Evolutionary conservation across 805 yeast genomes (phyloP).

Genomic region (Maudiozyma serrabonitensis): DNA sequence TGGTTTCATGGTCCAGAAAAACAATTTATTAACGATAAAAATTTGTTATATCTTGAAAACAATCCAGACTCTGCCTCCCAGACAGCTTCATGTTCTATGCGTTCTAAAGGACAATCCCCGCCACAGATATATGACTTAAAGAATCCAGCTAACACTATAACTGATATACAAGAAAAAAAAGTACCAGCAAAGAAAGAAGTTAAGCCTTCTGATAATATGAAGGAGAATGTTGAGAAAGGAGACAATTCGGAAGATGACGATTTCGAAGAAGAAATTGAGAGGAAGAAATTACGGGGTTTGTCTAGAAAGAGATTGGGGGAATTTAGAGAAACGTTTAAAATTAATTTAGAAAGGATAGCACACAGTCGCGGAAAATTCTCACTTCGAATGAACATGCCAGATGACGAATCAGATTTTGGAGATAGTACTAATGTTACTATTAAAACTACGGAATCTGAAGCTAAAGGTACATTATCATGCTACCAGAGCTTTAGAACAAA

Average conservation of each 20-base stretch:
- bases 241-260: neutral
- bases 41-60: too few relatives aligned
- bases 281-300: neutral
- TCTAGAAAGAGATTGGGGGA: neutral
- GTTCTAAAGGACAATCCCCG: conserved; percentile 1
- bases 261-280: neutral
- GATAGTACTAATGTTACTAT: neutral
- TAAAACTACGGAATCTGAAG: neutral
- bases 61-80: neutral
- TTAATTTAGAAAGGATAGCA: neutral
- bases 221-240: neutral
- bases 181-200: neutral
- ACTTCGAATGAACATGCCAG: neutral
- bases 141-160: neutral
- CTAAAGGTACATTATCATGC: conserved; percentile 3
- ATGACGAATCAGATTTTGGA: neutral
- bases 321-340: neutral
- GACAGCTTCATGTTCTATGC: neutral
- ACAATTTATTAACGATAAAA: neutral
- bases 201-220: neutral
- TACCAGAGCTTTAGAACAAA: conserved; percentile 10
- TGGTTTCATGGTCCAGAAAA: neutral
- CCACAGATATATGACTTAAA: neutral
- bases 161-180: neutral
- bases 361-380: neutral